Base-by-base conservation (phyloP, 805 yeast genomes). In the Kuraishia hungarica region DNA sequence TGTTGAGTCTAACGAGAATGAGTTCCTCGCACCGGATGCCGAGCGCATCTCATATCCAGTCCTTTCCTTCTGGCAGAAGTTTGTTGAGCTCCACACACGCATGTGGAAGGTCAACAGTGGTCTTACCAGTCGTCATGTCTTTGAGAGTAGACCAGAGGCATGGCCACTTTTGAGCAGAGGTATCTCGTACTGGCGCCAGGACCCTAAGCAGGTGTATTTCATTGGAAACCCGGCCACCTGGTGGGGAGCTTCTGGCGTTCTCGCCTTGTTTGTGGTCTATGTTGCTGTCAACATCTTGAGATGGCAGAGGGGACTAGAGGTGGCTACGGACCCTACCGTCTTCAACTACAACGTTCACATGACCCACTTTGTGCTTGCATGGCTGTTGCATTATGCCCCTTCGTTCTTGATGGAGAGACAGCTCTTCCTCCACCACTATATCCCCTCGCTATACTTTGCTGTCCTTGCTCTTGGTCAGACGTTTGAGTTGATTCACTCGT, bases 401-500 rank as follows among this genome's bases (percentile, higher is more conserved):
- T 87, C 89, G 54, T 85, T 81, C 71, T 73, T 92, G 56, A 92
- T 92, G 98, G 91, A 84, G 23, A 84, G 98, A 73, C 97, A 92
- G 73, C 72, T 92, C 71, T 92, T 93, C 75, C 75, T 92, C 67
- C 98, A 92, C 70, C 98, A 92, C 71, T 93, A 93, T 70, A 73
- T 94, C 61, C 97, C 97, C 55, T 89, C 98, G 1, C 80, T 89
- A 54, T 94, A 90, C 73, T 94, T 94, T 71, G 74, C 77, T 2
- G 67, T 81, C 3, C 63, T 82, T 55, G 60, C 76, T 23, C 56
- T 73, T 6, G 72, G 79, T 21, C 81, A 79, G 54, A 68, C 69
- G 26, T 60, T 75, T n/a, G 72, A 72, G 58, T 59, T 69, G 28
- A 21, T 67, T 29, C 58, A 64, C 55, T 62, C 72, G 1, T 55